These are phyloP conservation scores for Trametes gibbosa DNA, from an alignment of 768 basidiomycete species.

Conservation along the genomic window DNA sequence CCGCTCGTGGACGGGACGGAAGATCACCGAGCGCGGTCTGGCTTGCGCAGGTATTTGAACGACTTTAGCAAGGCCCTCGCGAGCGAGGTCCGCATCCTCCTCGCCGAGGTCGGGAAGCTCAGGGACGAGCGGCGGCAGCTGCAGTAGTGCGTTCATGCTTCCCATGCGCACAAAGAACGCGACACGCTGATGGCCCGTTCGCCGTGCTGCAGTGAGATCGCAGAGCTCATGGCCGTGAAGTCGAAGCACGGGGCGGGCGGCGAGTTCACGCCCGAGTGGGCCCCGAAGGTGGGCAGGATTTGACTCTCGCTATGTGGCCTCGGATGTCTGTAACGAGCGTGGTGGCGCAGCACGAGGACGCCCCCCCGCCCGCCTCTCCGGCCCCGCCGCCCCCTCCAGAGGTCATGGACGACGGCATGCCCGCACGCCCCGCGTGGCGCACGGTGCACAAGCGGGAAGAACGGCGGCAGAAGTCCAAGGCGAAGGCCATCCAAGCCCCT, in stretches of 20 bases:
- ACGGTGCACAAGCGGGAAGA: constrained; percentile 64
- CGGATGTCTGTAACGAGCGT: constrained; percentile 5
- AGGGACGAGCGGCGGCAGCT: constrained; percentile 56
- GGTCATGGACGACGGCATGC: constrained; percentile 40
- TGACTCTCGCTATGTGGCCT: background rate
- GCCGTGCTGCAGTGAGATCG: constrained; percentile 60
- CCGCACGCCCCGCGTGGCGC: constrained; percentile 72
- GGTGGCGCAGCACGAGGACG: constrained; percentile 31
- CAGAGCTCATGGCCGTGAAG: constrained; percentile 79
- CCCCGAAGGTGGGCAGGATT: constrained; percentile 46
- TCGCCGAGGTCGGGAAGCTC: constrained; percentile 59
- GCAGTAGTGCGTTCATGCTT: constrained; percentile 46
- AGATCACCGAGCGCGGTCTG: constrained; percentile 10
- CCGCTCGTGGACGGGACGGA: constrained; percentile 3
- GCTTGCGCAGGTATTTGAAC: constrained; percentile 45
- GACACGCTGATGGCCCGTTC: background rate
- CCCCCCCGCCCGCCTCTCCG: constrained; percentile 26
- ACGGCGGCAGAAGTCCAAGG: constrained; percentile 46
- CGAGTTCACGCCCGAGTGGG: constrained; percentile 76
- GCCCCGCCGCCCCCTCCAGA: constrained; percentile 44
- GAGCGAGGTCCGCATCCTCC: constrained; percentile 57
- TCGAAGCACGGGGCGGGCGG: constrained; percentile 80
- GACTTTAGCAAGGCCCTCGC: constrained; percentile 65
- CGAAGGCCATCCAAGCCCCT: constrained; percentile 24
- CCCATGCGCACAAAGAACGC: background rate